Evolutionary conservation across 192 early-diverging fungal genomes (phyloP).

Genomic region (Coemansia sp.): DNA sequence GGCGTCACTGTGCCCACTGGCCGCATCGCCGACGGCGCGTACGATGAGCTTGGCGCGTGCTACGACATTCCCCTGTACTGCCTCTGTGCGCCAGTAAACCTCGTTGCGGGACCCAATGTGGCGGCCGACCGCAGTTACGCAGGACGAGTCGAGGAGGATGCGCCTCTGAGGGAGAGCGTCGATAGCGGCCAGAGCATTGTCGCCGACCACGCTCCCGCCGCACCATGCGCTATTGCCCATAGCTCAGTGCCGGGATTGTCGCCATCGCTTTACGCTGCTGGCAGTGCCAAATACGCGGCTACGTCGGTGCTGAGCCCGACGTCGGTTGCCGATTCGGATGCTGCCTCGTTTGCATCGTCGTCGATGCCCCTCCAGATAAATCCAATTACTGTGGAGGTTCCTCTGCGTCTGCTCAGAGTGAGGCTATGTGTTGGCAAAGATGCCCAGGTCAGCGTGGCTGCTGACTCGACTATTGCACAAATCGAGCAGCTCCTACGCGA

Average conservation of each 20-base stretch:
- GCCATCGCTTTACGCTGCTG: neutral
- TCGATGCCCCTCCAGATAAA: neutral
- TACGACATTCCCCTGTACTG: constrained; percentile 73
- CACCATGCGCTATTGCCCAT: neutral
- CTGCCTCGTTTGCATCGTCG: constrained; percentile 5
- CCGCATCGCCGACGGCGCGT: constrained; percentile 68
- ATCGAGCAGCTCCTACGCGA: constrained; percentile 23
- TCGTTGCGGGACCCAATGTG: constrained; percentile 17
- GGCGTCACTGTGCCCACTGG: constrained; percentile 72
- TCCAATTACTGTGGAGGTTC: neutral
- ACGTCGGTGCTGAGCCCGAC: constrained; percentile 8
- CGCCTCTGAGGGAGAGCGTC: neutral
- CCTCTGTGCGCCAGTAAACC: constrained; percentile 59
- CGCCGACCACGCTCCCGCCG: neutral
- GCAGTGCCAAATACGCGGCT: neutral
- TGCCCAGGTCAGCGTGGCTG: constrained; percentile 9
- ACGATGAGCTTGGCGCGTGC: constrained; percentile 72
- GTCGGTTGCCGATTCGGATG: constrained; percentile 6
- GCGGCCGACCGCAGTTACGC: neutral
- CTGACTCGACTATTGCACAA: constrained; percentile 31
- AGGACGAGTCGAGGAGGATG: neutral
- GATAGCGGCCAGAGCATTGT: neutral
- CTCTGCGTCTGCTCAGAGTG: constrained; percentile 4
- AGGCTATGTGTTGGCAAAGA: constrained; percentile 23
- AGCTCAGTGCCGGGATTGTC: neutral